Base-by-base conservation (phyloP, 2,329 filamentous ascomycete genomes). In the Epicoccum sorghinum region DNA sequence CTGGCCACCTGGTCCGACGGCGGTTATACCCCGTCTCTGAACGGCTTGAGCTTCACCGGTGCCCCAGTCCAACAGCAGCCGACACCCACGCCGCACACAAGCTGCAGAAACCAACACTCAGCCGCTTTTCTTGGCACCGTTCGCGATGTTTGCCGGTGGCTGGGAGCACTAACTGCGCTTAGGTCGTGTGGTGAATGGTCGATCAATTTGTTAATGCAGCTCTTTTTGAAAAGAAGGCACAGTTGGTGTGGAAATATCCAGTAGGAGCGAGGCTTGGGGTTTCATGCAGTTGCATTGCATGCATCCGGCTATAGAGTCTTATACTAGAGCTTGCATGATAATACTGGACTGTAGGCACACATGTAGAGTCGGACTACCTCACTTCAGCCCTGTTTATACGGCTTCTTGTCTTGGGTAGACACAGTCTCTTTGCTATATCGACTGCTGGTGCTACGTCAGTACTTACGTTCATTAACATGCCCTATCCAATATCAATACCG, bases 21-120 rank as follows among this genome's bases (percentile, higher is more conserved):
- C 67, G 67, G 64, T 59, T 69, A 70, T 55, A 60, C 57, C 40
- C 48, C 52, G 47, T 39, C 55, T 56, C 60, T 67, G 65, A 64
- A 67, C 58, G 66, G 64, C 60, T 62, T 47, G 53, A 50, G 40
- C 57, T 60, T 59, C 45, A 52, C 55, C 52, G 59, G 62, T 53
- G 54, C 53, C 30, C 55, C 60, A 62, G 59, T 37, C 56, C 59
- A 59, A 58, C 57, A 61, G 53, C 55, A 52, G 50, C 61, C 61
- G 58, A 68, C 23, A 52, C 52, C 54, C 43, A 54, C 59, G 61
- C 62, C 65, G 60, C 55, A 66, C 50, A 54, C 52, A 60, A 39
- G 40, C 58, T 60, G 56, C 54, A 64, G 52, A 52, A 55, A 60
- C 43, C 37, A 56, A 39, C 56, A 52, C 64, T 69, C 62, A 68